A percentile compares a stretch with the other conserved stretches of the same genome.
phyloP scores from a whole-genome alignment of 139 green algal genomes.

The Chlamydomonas eustigma region DNA sequence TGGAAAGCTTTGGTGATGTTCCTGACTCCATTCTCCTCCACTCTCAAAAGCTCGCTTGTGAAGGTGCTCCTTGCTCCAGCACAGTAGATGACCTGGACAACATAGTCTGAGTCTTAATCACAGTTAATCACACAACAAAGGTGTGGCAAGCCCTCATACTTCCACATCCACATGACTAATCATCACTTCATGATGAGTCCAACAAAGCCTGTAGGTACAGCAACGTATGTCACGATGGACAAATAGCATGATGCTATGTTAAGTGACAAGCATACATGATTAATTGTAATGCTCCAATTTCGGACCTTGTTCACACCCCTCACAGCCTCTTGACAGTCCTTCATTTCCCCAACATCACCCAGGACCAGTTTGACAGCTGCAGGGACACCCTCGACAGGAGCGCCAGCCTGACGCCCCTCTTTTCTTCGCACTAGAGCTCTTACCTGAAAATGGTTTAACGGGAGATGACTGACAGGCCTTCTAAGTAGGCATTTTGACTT shows the following conservation, averaged over 20 bases:
- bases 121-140: not conserved
- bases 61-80: constrained; percentile 53
- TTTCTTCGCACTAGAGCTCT: constrained; percentile 60
- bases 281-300: too few relatives aligned
- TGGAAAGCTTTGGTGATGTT: constrained; percentile 60
- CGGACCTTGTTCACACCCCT: constrained; percentile 85
- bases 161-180: not conserved
- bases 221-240: too few relatives aligned
- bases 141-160: not conserved
- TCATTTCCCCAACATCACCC: constrained; percentile 82
- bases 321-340: constrained; percentile 67
- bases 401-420: not conserved
- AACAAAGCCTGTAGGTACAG: too few relatives aligned
- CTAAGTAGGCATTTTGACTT: too few relatives aligned
- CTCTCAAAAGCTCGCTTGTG: constrained; percentile 60
- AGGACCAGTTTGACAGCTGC: constrained; percentile 70
- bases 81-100: constrained; percentile 82
- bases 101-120: too few relatives aligned
- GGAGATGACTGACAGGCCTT: not conserved
- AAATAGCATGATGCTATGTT: too few relatives aligned
- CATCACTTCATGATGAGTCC: too few relatives aligned
- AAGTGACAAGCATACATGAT: too few relatives aligned
- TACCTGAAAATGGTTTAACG: not conserved
- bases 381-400: constrained; percentile 54
- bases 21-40: constrained; percentile 66